phyloP scores from a whole-genome alignment of 176 grass and related monocot species.

The bread wheat (Triticum aestivum) region DNA sequence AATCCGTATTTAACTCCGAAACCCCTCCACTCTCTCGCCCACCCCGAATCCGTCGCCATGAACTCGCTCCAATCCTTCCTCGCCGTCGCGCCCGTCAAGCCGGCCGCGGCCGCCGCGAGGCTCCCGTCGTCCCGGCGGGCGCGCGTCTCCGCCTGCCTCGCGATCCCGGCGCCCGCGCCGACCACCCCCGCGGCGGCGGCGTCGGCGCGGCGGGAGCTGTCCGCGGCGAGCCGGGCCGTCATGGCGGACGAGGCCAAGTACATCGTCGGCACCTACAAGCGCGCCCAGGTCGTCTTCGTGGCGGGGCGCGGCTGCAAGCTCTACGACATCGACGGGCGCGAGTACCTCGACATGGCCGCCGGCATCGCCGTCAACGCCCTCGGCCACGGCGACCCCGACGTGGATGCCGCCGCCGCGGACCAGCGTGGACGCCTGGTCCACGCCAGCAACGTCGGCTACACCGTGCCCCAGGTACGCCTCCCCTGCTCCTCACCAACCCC shows the following conservation, averaged over 20 bases:
- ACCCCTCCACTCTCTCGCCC: not conserved
- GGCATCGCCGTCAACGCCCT: conserved; percentile 86
- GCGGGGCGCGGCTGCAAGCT: conserved; percentile 73
- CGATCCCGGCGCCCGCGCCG: conserved; percentile 4
- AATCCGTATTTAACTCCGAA: conserved; percentile 11
- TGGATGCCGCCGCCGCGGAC: conserved; percentile 31
- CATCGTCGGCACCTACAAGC: conserved; percentile 75
- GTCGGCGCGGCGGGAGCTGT: conserved; percentile 39
- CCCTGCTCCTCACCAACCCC: no score
- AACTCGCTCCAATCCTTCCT: conserved; percentile 53
- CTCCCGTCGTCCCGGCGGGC: not conserved
- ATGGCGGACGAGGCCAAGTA: conserved; percentile 64
- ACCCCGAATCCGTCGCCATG: conserved; percentile 24
- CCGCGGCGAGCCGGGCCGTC: conserved; percentile 47
- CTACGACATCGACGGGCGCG: conserved; percentile 72
- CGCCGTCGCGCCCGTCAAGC: conserved; percentile 27
- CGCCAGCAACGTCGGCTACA: conserved; percentile 81
- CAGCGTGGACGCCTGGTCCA: conserved; percentile 56
- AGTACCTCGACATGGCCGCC: conserved; percentile 87
- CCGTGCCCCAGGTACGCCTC: conserved; percentile 47
- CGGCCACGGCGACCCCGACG: conserved; percentile 65
- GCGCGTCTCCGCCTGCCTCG: conserved; percentile 40
- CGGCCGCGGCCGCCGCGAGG: not conserved
- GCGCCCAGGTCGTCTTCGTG: conserved; percentile 60
- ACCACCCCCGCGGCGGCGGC: not conserved